Percentiles rank a stretch among this genome's conserved stretches.
Conservation (phyloP, 306 rosid genomes). For the Glycine latifolia region DNA sequence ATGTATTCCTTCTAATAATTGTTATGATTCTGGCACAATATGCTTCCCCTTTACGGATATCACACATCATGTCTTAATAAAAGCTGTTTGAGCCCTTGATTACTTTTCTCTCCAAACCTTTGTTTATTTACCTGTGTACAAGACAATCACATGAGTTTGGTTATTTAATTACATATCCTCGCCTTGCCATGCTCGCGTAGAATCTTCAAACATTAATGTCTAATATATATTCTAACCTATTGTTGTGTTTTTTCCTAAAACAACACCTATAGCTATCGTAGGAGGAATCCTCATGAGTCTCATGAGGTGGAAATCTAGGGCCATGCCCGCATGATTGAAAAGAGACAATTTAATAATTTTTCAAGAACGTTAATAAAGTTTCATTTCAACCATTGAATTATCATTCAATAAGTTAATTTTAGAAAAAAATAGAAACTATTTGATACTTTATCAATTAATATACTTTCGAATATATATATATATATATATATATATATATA, state of each 20-base stretch:
- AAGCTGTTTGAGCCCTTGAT: slow-evolving; percentile 26
- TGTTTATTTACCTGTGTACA: slow-evolving; percentile 22
- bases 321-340: neutral
- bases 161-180: slow-evolving; percentile 34
- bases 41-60: slow-evolving; percentile 52
- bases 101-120: slow-evolving; percentile 21
- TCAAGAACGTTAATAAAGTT: neutral
- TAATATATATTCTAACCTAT: neutral
- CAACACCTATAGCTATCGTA: slow-evolving; percentile 12
- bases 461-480: too few relatives aligned
- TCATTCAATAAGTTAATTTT: too few relatives aligned
- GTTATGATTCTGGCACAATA: slow-evolving; percentile 11
- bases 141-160: slow-evolving; percentile 46
- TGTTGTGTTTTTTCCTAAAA: too few relatives aligned
- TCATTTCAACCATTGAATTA: neutral
- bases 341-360: neutral
- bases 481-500: too few relatives aligned
- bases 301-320: neutral
- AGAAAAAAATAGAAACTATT: too few relatives aligned
- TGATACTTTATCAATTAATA: too few relatives aligned
- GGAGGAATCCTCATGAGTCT: slow-evolving; percentile 39
- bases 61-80: slow-evolving; percentile 50
- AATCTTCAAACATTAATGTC: slow-evolving; percentile 2
- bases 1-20: slow-evolving; percentile 44
- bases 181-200: neutral